Evolutionary conservation across 768 basidiomycete genomes (phyloP).

Genomic region (Lactarius indigo): DNA sequence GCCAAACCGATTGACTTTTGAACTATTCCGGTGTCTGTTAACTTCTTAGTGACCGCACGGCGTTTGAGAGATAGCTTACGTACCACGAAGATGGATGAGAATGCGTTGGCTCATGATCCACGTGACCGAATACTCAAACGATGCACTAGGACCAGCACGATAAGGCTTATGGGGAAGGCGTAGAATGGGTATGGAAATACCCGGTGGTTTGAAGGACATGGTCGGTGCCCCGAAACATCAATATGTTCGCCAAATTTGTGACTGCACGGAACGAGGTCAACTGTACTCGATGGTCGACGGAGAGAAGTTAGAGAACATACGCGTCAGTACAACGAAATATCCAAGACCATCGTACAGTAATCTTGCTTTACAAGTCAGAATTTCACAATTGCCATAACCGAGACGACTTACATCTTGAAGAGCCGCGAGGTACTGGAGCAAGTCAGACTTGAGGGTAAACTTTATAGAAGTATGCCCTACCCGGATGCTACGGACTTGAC

Average conservation of each 20-base stretch:
- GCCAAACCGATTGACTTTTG: constrained; percentile 1
- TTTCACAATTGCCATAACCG: neutral
- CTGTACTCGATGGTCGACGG: neutral
- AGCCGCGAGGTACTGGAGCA: constrained; percentile 28
- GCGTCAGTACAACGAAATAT: constrained; percentile 56
- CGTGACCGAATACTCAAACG: constrained; percentile 34
- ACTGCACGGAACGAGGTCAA: constrained; percentile 17
- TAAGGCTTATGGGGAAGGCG: neutral
- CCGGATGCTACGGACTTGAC: constrained; percentile 40
- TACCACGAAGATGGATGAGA: constrained; percentile 35
- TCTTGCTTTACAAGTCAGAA: constrained; percentile 34
- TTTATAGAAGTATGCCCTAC: constrained; percentile 10
- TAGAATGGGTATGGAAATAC: neutral
- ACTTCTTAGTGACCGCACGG: neutral
- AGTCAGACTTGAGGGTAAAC: neutral
- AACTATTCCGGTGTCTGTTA: constrained; percentile 26
- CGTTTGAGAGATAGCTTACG: neutral
- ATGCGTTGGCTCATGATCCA: constrained; percentile 37
- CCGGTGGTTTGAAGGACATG: constrained; percentile 27
- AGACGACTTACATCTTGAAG: constrained; percentile 29
- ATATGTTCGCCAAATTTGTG: constrained; percentile 30
- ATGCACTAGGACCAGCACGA: constrained; percentile 25
- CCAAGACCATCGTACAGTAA: constrained; percentile 67
- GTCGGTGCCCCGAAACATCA: constrained; percentile 29
- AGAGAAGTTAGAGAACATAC: constrained; percentile 25